Evolutionary conservation across 352 stramenopile species (phyloP), one percentile per base, ranked within the genome.

Genomic region (Blastocystis sp.): DNA sequence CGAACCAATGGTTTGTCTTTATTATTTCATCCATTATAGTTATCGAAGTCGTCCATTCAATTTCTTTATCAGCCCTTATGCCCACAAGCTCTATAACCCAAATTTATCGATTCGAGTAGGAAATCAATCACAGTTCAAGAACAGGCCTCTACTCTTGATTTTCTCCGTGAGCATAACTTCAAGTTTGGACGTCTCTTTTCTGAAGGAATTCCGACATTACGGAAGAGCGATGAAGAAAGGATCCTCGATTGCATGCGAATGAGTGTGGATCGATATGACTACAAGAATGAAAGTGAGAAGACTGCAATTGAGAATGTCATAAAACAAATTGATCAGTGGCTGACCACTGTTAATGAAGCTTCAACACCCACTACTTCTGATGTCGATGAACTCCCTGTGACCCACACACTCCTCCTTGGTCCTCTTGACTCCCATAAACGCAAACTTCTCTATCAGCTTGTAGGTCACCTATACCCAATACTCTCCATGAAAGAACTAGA

Each of bases 1-100:
- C 54, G 17, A 40, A 27, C 30, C 9, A 89, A 24, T 77, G 40
- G 78, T 89, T 76, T 22, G 22, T 6, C 24, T 58, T 19, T 9
- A 19, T 9, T 59, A 17, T 56, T 54, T 15, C 27, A 24, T 89
- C 6, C 73, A 53, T 27, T 54, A 15, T 64, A 89, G 78, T 9
- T 78, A 76, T 42, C 35, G 51, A 30, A 44, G 30, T 59, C 78
- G 78, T 24, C 78, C 78, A 6, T 89, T 79, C 33, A 89, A 89
- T 56, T 89, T 89, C 51, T 89, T 79, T 30, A 48, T 89, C 1
- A 62, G 54, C n/a, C 78, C 78, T 9, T 89, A 89, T 27, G 11
- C 78, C 13, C 78, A 79, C 2, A 89, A 89, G 73, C 42, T 66
- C 22, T 66, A 57, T 64, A 66, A 84, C 24, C 73, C 53, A 11